These are phyloP conservation scores for Smithsoniella earleae DNA, from an alignment of 163 green algal genomes.

Conservation along the genomic window DNA sequence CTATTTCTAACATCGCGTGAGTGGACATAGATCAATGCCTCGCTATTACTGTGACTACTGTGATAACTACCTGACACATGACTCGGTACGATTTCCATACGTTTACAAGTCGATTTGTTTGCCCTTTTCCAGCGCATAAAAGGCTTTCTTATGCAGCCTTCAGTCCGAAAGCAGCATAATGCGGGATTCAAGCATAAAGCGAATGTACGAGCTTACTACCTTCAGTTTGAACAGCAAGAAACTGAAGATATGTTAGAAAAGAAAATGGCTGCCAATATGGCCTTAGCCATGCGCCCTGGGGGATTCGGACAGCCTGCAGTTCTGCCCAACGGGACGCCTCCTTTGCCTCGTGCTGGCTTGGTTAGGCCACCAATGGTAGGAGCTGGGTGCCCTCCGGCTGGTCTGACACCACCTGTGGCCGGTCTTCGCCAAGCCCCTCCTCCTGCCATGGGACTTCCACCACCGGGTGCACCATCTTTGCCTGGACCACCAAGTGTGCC, in stretches of 20 bases:
- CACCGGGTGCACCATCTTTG: neutral
- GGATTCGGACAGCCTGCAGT: neutral
- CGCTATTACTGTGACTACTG: conserved; percentile 87
- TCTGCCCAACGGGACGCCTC: neutral
- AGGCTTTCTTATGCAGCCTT: conserved; percentile 49
- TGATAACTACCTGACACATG: conserved; percentile 79
- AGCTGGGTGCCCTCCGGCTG: neutral
- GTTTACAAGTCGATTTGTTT: too few relatives aligned
- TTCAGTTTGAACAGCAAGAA: conserved; percentile 69
- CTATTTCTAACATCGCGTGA: too few relatives aligned
- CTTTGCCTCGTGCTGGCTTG: neutral
- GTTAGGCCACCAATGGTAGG: neutral
- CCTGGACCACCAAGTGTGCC: conserved; percentile 2
- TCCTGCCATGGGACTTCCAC: neutral
- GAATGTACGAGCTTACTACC: conserved; percentile 85
- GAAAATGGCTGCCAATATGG: conserved; percentile 40
- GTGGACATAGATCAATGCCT: too few relatives aligned
- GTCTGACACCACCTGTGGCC: neutral
- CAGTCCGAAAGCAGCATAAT: conserved; percentile 88
- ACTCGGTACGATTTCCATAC: conserved; percentile 62
- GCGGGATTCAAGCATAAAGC: conserved; percentile 89
- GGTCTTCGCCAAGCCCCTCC: neutral
- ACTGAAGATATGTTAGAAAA: conserved; percentile 41
- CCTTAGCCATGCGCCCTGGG: neutral
- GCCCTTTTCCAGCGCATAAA: too few relatives aligned